Base-by-base conservation (phyloP, 2,329 filamentous ascomycete genomes). In the Furcasterigmium furcatum region DNA sequence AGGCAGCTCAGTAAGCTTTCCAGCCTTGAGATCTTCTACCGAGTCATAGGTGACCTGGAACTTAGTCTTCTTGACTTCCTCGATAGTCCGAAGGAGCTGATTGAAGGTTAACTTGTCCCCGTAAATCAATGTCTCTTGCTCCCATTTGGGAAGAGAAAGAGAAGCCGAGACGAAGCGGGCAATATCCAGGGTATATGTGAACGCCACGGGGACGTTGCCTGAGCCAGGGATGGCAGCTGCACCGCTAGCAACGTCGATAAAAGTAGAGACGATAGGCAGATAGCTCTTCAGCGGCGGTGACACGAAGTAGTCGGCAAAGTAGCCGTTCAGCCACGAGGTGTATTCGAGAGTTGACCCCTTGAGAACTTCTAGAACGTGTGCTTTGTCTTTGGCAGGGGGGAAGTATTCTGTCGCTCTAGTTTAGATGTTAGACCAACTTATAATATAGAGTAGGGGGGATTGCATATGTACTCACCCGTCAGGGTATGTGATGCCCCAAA, bases 121-220 rank as follows among this genome's bases (percentile, higher is more conserved):
- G 52, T 66, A 46, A 38, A 68, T 45, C 21, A 46, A 56, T 10
- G 62, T 53, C 20, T 59, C 52, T 22, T 63, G 59, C 3, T 68
- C 64, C 74, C 75, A 78, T 18, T 61, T 60, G 2, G 63, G 53
- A 16, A 70, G 49, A 14, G 65, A 62, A 13, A 78, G 51, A 5
- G 63, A 44, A 4, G 60, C 62, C 13, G 62, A 65, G 9, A 75
- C 61, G 44, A 72, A 77, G 29, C 55, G 9, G 4, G 68, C 74
- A 34, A 80, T 59, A 54, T 80, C 76, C 5, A 59, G 60, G 4
- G 67, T 73, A 52, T 77, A 71, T 0, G 74, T 79, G 55, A 76
- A 71, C 4, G 65, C 57, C 18, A 74, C 61, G 4, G 57, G 56
- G 13, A 56, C 62, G 20, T 71, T 60, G 0, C 77, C 77, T 24